Percentiles rank a stretch among this genome's conserved stretches.
Conservation (phyloP, 148 eudicot species). For the Spergularia bocconei region DNA sequence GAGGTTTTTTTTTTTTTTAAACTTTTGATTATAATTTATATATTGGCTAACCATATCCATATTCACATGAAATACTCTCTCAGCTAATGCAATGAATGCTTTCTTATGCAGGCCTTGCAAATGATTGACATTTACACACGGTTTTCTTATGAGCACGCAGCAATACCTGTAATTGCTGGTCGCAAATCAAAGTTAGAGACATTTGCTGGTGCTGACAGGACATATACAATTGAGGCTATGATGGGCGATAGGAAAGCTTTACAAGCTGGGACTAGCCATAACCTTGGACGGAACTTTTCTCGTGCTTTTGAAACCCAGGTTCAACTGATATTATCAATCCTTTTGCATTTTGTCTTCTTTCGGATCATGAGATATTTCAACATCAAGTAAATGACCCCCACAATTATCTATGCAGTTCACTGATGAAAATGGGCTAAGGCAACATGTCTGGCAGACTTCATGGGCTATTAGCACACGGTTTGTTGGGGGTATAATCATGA, state of each 20-base stretch:
- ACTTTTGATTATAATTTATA: conserved; percentile 1
- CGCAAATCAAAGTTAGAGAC: conserved; percentile 93
- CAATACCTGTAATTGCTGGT: conserved; percentile 96
- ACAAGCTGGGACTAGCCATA: conserved; percentile 99
- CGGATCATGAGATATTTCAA: conserved; percentile 4
- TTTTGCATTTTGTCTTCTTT: neutral
- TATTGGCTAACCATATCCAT: neutral
- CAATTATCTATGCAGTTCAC: conserved; percentile 53
- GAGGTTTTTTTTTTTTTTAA: conserved; percentile 52
- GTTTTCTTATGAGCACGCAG: conserved; percentile 94
- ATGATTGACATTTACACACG: conserved; percentile 89
- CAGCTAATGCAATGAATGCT: conserved; percentile 27
- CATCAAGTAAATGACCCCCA: neutral
- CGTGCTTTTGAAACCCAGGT: conserved; percentile 98
- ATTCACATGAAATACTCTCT: neutral
- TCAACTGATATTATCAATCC: neutral
- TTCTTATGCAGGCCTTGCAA: conserved; percentile 79
- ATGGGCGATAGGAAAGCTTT: conserved; percentile 99
- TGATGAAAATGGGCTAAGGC: conserved; percentile 87
- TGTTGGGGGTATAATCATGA: conserved; percentile 96
- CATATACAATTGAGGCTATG: conserved; percentile 99
- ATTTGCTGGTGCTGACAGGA: conserved; percentile 92
- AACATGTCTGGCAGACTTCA: conserved; percentile 98
- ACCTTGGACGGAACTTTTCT: conserved; percentile 97
- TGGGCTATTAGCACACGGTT: conserved; percentile 99